Base-by-base conservation (phyloP, 371 early-diverging fungal species). In the Lichtheimia ornata region DNA sequence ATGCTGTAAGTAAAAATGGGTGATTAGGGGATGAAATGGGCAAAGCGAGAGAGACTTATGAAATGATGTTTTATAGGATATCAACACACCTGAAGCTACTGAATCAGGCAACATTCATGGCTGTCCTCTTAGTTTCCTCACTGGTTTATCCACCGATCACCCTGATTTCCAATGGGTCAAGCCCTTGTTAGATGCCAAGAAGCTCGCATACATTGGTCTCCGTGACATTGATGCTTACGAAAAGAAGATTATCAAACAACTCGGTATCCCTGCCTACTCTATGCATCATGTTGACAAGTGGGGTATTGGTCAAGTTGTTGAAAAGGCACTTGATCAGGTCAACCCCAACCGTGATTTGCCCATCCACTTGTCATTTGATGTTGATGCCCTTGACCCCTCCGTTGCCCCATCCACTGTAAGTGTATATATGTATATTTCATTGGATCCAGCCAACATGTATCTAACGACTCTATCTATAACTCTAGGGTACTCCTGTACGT, bases 241-340 rank as follows among this genome's bases (percentile, higher is more conserved):
- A 71, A 95, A 94, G 82, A 79, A 83, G 67, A 88, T 95, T 50
- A 75, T 97, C 58, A 75, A 83, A 18, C 84, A 92, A 55, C 72
- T 89, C 55, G 82, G 82, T 57, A 96, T 96, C 83, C 90, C 90
- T 76, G 97, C 97, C 18, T 97, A 93, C 71, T 89, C 93, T 11
- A 97, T 97, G 98, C 94, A 94, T 74, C 95, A 98, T 62, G 97
- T 97, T 20, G 98, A 98, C 79, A 87, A 88, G 64, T 91, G 93
- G 75, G 97, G 97, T 11, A 97, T 98, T 68, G 94, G 94, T 56
- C 83, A 87, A 59, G 91, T 97, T 17, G 90, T 98, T 50, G 94
- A 97, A 54, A 92, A 93, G 92, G 96, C 95, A 35, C 70, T 97
- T 54, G 91, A 96, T 63, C 91, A 94, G 58, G 91, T 98, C 62